A percentile compares a stretch with the other conserved stretches of the same genome.
These are phyloP conservation scores for Rugonectria rugulosa DNA, from an alignment of 2,329 filamentous ascomycete species.

Conservation along the genomic window DNA sequence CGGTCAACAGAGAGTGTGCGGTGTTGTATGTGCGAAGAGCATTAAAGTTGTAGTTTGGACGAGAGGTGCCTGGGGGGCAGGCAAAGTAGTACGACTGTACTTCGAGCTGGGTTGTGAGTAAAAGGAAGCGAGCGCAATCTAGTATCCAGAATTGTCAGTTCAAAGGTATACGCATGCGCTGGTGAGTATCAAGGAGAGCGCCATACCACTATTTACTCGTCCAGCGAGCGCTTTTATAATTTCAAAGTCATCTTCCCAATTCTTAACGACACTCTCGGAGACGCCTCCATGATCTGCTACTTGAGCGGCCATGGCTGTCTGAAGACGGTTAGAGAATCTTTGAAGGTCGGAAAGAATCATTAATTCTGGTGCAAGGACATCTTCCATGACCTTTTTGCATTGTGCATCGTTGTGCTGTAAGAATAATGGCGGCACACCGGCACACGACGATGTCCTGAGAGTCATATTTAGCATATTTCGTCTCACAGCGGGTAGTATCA, in stretches of 20 bases:
- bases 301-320: constrained; percentile 55
- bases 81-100: constrained; percentile 62
- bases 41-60: constrained; percentile 51
- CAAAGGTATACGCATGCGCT: no score
- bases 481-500: neutral
- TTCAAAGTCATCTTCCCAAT: constrained; percentile 62
- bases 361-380: constrained; percentile 54
- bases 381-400: constrained; percentile 49
- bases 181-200: no score
- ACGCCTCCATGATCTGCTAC: constrained; percentile 56
- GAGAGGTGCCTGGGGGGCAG: constrained; percentile 49
- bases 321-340: constrained; percentile 58
- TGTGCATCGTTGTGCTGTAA: constrained; percentile 58
- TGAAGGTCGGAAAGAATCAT: constrained; percentile 55
- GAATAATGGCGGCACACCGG: constrained; percentile 58
- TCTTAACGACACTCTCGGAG: constrained; percentile 53
- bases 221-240: constrained; percentile 55
- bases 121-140: constrained; percentile 59
- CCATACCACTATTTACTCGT: constrained; percentile 55
- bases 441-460: constrained; percentile 45
- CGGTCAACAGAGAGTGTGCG: constrained; percentile 53
- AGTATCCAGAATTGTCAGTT: neutral
- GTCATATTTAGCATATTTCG: constrained; percentile 11
- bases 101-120: constrained; percentile 59
- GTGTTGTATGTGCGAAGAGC: constrained; percentile 57